phyloP scores from a whole-genome alignment of 169 alveolate species.

The Babesia ovis region DNA sequence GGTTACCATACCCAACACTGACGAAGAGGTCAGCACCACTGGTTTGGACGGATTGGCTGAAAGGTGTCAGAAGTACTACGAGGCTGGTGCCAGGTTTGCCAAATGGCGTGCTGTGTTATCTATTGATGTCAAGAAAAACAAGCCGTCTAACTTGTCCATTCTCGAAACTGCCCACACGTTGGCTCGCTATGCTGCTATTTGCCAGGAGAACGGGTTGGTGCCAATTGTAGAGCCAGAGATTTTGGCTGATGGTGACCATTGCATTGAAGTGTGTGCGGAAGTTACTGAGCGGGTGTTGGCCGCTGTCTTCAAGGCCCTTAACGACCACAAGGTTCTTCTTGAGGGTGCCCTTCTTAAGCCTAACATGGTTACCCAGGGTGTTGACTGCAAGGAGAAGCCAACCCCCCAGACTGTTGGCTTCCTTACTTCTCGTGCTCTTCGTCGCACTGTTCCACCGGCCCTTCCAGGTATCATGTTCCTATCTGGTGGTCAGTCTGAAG shows the following conservation, averaged over 20 bases:
- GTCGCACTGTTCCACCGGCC: constrained; percentile 96
- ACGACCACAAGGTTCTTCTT: constrained; percentile 90
- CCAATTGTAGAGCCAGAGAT: constrained; percentile 99
- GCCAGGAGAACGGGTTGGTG: constrained; percentile 96
- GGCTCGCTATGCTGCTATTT: constrained; percentile 98
- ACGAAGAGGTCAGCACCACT: constrained; percentile 85
- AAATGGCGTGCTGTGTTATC: constrained; percentile 99
- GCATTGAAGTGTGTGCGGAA: constrained; percentile 92
- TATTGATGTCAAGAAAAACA: constrained; percentile 86
- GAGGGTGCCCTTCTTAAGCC: constrained; percentile 98
- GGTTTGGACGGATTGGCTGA: constrained; percentile 97
- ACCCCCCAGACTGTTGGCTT: constrained; percentile 89
- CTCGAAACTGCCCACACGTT: constrained; percentile 94
- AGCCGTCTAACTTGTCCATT: constrained; percentile 92
- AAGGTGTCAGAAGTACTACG: constrained; percentile 94
- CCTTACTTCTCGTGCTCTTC: constrained; percentile 91
- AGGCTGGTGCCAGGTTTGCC: constrained; percentile 98
- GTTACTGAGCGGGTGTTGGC: constrained; percentile 94
- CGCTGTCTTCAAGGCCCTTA: constrained; percentile 92
- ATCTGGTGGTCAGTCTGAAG: constrained; percentile 99
- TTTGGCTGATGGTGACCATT: constrained; percentile 95
- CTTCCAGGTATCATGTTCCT: constrained; percentile 96
- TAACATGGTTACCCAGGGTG: constrained; percentile 98
- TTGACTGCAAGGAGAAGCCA: constrained; percentile 86
- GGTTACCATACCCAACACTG: constrained; percentile 87